These are phyloP conservation scores for Pseudogymnoascus sp. DNA, from an alignment of 2,329 filamentous ascomycete species.

Conservation along the genomic window DNA sequence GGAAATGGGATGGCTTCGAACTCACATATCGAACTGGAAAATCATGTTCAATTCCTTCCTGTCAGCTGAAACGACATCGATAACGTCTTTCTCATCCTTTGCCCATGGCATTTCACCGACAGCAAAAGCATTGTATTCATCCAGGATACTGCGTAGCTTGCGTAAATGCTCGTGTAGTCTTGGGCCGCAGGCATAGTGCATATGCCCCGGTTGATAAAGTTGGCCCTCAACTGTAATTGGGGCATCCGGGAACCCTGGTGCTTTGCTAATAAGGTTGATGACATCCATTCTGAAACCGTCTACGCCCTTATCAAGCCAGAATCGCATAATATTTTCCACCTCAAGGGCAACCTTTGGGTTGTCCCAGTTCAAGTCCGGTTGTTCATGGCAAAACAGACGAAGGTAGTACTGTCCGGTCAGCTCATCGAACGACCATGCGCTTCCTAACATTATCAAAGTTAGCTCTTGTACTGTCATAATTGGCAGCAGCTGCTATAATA, in stretches of 20 bases:
- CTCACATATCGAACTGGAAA: slow-evolving; percentile 60
- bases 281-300: slow-evolving; percentile 57
- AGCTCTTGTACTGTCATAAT: slow-evolving; percentile 32
- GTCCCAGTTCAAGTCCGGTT: slow-evolving; percentile 75
- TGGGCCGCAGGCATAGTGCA: slow-evolving; percentile 46
- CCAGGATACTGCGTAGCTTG: slow-evolving; percentile 39
- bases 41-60: slow-evolving; percentile 62
- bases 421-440: slow-evolving; percentile 48
- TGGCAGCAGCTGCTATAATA: slow-evolving; percentile 18
- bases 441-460: slow-evolving; percentile 14
- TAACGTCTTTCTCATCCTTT: slow-evolving; percentile 39
- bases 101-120: slow-evolving; percentile 43
- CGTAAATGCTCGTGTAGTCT: slow-evolving; percentile 44
- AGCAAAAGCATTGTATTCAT: slow-evolving; percentile 42
- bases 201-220: slow-evolving; percentile 35
- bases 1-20: slow-evolving; percentile 12
- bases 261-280: slow-evolving; percentile 59
- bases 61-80: slow-evolving; percentile 46
- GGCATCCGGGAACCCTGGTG: slow-evolving; percentile 47
- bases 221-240: slow-evolving; percentile 33
- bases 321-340: slow-evolving; percentile 61
- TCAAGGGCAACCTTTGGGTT: slow-evolving; percentile 56
- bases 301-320: slow-evolving; percentile 61
- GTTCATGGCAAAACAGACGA: slow-evolving; percentile 57
- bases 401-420: slow-evolving; percentile 45